These are phyloP conservation scores for Dalechampia spathulata DNA, from an alignment of 441 rosid species.

Conservation along the genomic window DNA sequence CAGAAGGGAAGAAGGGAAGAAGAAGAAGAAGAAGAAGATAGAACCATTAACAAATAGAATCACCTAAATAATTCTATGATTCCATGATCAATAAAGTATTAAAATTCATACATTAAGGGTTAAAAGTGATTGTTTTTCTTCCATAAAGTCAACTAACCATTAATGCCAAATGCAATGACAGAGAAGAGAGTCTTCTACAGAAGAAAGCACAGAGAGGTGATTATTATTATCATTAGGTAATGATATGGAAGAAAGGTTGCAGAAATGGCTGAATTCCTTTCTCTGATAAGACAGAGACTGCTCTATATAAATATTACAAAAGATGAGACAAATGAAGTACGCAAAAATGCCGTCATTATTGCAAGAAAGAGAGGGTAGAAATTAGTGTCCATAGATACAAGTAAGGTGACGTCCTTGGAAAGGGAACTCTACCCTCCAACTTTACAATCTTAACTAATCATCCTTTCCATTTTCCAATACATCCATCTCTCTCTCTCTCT, in stretches of 20 bases:
- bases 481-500: constrained; percentile 9
- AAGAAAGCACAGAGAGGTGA: background rate
- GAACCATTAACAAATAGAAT: too few species aligned
- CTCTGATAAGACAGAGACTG: constrained; percentile 45
- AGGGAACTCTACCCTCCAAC: constrained; percentile 14
- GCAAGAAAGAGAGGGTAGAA: constrained; percentile 11
- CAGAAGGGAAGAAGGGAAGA: background rate
- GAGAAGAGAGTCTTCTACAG: background rate
- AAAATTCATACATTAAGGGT: background rate
- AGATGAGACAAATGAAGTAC: constrained; percentile 41
- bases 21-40: background rate
- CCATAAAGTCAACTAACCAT: background rate
- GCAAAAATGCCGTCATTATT: constrained; percentile 12
- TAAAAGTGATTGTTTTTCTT: background rate
- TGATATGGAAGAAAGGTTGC: constrained; percentile 23
- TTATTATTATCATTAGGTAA: constrained; percentile 9
- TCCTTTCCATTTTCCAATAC: constrained; percentile 11
- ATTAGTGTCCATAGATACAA: constrained; percentile 8
- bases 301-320: constrained; percentile 32
- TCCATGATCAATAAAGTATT: background rate
- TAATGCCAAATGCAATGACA: constrained; percentile 1
- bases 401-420: constrained; percentile 17
- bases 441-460: too few species aligned
- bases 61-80: too few species aligned
- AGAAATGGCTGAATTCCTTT: too few species aligned